These are phyloP conservation scores for Nematocida sp. DNA, from an alignment of 371 early-diverging fungal species.

Conservation along the genomic window DNA sequence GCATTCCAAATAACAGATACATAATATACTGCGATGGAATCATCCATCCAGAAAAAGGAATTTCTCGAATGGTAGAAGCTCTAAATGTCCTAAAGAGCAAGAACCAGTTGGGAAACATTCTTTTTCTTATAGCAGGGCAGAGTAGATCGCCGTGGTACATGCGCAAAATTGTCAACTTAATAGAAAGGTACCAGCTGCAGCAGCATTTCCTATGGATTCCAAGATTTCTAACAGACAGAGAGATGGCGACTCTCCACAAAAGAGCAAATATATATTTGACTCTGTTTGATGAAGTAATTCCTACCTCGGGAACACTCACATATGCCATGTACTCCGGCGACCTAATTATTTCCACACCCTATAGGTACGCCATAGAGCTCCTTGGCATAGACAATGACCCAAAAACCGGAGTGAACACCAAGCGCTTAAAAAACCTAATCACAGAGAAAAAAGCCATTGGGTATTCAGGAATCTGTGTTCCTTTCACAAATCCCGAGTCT, in stretches of 20 bases:
- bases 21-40: constrained; percentile 23
- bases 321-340: constrained; percentile 26
- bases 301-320: constrained; percentile 27
- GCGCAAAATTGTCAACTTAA: not conserved
- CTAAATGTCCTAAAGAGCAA: not conserved
- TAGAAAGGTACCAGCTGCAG: not conserved
- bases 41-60: constrained; percentile 13
- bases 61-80: not conserved
- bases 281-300: constrained; percentile 30
- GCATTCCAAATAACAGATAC: not conserved
- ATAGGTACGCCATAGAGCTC: constrained; percentile 17
- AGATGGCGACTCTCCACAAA: constrained; percentile 28
- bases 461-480: not conserved
- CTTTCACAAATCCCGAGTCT: not conserved
- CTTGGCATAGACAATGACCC: constrained; percentile 13
- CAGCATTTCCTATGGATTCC: constrained; percentile 4
- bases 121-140: constrained; percentile 8
- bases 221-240: constrained; percentile 7
- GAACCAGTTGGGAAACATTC: not conserved
- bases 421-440: not conserved
- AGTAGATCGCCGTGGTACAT: not conserved
- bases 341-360: constrained; percentile 24
- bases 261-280: constrained; percentile 14
- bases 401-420: not conserved
- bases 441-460: not conserved